Percentiles rank a stretch among this genome's conserved stretches.
These are phyloP conservation scores for Cryptosporidium xiaoi DNA, from an alignment of 169 alveolate species.

Conservation along the genomic window DNA sequence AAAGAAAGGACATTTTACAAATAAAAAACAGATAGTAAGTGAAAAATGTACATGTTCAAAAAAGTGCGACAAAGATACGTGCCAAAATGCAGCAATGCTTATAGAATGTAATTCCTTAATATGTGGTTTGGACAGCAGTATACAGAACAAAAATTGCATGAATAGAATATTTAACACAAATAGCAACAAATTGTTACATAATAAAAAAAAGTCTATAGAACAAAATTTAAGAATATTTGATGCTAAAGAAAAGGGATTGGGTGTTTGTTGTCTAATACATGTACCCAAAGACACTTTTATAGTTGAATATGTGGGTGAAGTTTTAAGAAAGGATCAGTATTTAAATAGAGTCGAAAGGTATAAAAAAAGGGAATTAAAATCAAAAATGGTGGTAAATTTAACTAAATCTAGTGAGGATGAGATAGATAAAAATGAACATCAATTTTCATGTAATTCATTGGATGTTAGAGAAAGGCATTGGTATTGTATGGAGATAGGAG, in stretches of 20 bases:
- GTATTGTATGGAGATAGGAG: conserved; percentile 87
- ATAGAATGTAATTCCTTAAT: conserved; percentile 77
- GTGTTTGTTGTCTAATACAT: conserved; percentile 81
- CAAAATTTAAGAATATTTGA: conserved; percentile 57
- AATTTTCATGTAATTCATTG: conserved; percentile 37
- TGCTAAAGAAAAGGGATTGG: conserved; percentile 83
- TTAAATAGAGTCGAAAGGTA: conserved; percentile 79
- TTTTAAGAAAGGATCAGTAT: conserved; percentile 80
- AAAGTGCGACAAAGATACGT: conserved; percentile 74
- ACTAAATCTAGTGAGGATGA: not conserved
- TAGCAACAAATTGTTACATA: conserved; percentile 25
- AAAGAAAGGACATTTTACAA: not conserved
- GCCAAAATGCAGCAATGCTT: conserved; percentile 76
- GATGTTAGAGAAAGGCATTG: conserved; percentile 80
- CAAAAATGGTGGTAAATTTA: not conserved
- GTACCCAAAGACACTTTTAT: conserved; percentile 82
- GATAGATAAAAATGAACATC: not conserved
- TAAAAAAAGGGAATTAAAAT: conserved; percentile 82
- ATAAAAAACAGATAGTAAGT: not conserved
- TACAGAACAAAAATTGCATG: conserved; percentile 76
- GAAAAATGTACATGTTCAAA: conserved; percentile 74
- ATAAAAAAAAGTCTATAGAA: conserved; percentile 48
- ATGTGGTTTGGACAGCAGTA: conserved; percentile 75
- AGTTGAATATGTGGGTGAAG: conserved; percentile 88
- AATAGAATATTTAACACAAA: conserved; percentile 75